Evolutionary conservation across 257 asterid species (phyloP).

Genomic region (Perilla frutescens): DNA sequence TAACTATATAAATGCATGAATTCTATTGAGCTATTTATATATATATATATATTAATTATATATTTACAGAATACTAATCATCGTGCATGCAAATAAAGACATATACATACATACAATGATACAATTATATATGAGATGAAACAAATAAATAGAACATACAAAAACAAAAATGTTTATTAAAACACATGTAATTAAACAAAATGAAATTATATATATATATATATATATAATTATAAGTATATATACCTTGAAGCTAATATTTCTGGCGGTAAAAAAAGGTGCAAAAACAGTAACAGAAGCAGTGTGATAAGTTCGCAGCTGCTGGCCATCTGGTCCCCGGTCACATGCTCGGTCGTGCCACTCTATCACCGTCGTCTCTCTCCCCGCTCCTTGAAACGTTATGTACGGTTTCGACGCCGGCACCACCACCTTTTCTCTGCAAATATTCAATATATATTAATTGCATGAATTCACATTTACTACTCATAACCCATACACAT

Average conservation of each 20-base stretch:
- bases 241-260: constrained; percentile 84
- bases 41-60: too few relatives aligned
- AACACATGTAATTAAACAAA: not conserved
- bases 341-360: constrained; percentile 95
- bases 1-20: too few relatives aligned
- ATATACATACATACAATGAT: too few relatives aligned
- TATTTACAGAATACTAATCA: too few relatives aligned
- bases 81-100: too few relatives aligned
- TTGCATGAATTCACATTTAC: too few relatives aligned
- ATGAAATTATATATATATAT: not conserved
- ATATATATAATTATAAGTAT: not conserved
- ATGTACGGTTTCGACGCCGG: constrained; percentile 82
- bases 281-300: constrained; percentile 86
- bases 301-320: constrained; percentile 81
- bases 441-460: too few relatives aligned
- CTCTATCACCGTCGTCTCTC: constrained; percentile 73
- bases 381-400: constrained; percentile 79
- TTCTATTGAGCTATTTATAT: too few relatives aligned
- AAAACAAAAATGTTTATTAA: too few relatives aligned
- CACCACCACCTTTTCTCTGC: constrained; percentile 86
- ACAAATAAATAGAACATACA: too few relatives aligned
- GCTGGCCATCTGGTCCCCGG: constrained; percentile 81
- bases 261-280: constrained; percentile 69
- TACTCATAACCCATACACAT: too few relatives aligned
- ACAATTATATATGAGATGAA: too few relatives aligned